Base-by-base conservation (phyloP, 106 monocot species). In the Alisma plantagoaquatica region DNA sequence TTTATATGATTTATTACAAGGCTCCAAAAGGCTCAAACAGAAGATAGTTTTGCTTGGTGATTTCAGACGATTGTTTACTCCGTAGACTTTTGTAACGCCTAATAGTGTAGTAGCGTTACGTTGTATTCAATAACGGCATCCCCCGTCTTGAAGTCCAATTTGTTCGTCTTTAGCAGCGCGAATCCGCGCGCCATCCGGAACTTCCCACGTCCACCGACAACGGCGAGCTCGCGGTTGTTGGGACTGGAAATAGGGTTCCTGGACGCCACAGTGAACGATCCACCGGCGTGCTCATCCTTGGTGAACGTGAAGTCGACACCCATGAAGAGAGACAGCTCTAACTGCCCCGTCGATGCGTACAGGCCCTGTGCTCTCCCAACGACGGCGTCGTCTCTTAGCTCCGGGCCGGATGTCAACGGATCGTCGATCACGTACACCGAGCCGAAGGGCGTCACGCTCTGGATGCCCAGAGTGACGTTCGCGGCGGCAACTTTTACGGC, bases 281-380 rank as follows among this genome's bases (percentile, higher is more conserved):
- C n/a, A n/a, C n/a, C n/a, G n/a, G n/a, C n/a, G n/a, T n/a, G n/a
- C 46, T 65, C 46, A 3, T 46, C 65, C 2, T 18, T 10, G 2
- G 65, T 55, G 55, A 65, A 65, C 3, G 9, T 55, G 42, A 55
- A 56, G 30, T 56, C 41, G 2, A 56, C 23, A n/a, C 11, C 29
- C 29, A 65, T n/a, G 12, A 65, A 21, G 31, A 53, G 12, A 0
- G 65, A n/a, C 4, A 65, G 17, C 45, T 33, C 8, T 1, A 45
- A 6, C 22, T 45, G 43, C 2, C 41, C 44, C 2, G 65, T 11
- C 17, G 32, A 53, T 44, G 32, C 32, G 46, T 65, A 65, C 16
- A 65, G 4, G 6, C 65, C 65, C 44, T 65, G 65, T 11, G 65
- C 65, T 8, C 26, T 31, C 4, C 65, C 65, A 0, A 65, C 35